phyloP scores from a whole-genome alignment of 352 stramenopile genomes.

The Phytophthora quininea region DNA sequence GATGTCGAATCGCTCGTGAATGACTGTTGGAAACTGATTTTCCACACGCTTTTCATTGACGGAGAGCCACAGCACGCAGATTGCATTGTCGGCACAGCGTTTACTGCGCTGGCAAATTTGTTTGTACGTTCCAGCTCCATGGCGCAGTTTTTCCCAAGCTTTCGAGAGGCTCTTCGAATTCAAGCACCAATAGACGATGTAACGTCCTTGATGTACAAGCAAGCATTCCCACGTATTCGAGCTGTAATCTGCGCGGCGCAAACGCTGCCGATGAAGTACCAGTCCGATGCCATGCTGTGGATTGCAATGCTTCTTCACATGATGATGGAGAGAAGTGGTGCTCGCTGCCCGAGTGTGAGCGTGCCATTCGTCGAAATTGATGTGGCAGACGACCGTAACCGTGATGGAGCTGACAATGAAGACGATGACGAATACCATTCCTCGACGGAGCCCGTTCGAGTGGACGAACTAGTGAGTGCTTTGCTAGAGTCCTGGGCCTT shows the following conservation, averaged over 20 bases:
- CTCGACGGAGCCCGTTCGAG: slow-evolving; percentile 55
- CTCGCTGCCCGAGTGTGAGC: slow-evolving; percentile 65
- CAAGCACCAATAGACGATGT: slow-evolving; percentile 74
- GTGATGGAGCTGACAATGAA: slow-evolving; percentile 35
- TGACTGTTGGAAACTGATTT: slow-evolving; percentile 86
- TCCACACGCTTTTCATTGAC: slow-evolving; percentile 57
- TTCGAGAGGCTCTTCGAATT: slow-evolving; percentile 27
- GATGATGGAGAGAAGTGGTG: slow-evolving; percentile 84
- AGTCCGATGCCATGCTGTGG: slow-evolving; percentile 67
- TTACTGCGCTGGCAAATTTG: slow-evolving; percentile 61
- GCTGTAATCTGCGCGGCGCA: slow-evolving; percentile 49
- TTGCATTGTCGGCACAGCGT: slow-evolving; percentile 50
- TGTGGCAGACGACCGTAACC: slow-evolving; percentile 21
- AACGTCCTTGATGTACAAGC: slow-evolving; percentile 64
- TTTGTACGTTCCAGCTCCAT: slow-evolving; percentile 58
- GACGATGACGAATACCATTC: slow-evolving; percentile 48
- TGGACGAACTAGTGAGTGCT: slow-evolving; percentile 58
- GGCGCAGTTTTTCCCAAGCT: slow-evolving; percentile 30
- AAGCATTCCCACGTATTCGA: slow-evolving; percentile 65
- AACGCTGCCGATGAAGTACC: slow-evolving; percentile 57
- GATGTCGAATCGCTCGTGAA: slow-evolving; percentile 76
- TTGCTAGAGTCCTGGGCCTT: slow-evolving; percentile 64
- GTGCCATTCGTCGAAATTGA: slow-evolving; percentile 79
- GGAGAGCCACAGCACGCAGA: slow-evolving; percentile 14
- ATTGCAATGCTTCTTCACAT: slow-evolving; percentile 80